Conservation (phyloP, 768 basidiomycete genomes). For the Gymnopilus junonius region DNA sequence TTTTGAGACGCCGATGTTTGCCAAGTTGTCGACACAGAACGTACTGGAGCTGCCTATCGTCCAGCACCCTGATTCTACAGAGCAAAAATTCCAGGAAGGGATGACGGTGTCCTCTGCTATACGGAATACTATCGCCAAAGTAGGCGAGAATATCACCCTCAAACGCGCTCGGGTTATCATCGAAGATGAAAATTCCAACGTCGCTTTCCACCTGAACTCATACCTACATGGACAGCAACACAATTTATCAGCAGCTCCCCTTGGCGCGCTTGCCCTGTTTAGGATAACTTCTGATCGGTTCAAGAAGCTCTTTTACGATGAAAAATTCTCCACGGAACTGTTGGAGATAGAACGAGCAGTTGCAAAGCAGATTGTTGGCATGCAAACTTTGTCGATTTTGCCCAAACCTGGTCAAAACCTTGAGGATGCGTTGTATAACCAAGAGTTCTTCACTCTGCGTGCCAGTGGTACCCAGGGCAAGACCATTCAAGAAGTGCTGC, state of each 20-base stretch:
- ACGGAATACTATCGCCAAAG: slow-evolving; percentile 70
- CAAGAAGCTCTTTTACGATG: slow-evolving; percentile 43
- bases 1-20: slow-evolving; percentile 38
- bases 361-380: slow-evolving; percentile 86
- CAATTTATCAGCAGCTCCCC: slow-evolving; percentile 56
- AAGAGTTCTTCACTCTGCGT: slow-evolving; percentile 77
- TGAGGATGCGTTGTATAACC: slow-evolving; percentile 64
- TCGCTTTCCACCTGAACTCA: slow-evolving; percentile 49
- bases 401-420: slow-evolving; percentile 28
- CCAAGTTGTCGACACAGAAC: slow-evolving; percentile 52
- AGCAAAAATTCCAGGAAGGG: slow-evolving; percentile 30
- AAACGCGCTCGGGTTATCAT: slow-evolving; percentile 58
- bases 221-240: slow-evolving; percentile 66
- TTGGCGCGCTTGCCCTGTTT: slow-evolving; percentile 62
- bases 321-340: slow-evolving; percentile 60
- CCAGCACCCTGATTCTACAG: slow-evolving; percentile 35
- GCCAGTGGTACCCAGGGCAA: slow-evolving; percentile 54
- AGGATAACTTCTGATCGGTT: slow-evolving; percentile 46
- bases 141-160: slow-evolving; percentile 80
- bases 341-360: slow-evolving; percentile 70
- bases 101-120: slow-evolving; percentile 65
- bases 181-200: slow-evolving; percentile 41
- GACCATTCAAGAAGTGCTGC: slow-evolving; percentile 49
- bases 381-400: slow-evolving; percentile 64
- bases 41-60: slow-evolving; percentile 72